Percentiles rank a stretch among this genome's conserved stretches.
These are phyloP conservation scores for Coemansia sp. DNA, from an alignment of 192 early-diverging fungal genomes.

Conservation along the genomic window DNA sequence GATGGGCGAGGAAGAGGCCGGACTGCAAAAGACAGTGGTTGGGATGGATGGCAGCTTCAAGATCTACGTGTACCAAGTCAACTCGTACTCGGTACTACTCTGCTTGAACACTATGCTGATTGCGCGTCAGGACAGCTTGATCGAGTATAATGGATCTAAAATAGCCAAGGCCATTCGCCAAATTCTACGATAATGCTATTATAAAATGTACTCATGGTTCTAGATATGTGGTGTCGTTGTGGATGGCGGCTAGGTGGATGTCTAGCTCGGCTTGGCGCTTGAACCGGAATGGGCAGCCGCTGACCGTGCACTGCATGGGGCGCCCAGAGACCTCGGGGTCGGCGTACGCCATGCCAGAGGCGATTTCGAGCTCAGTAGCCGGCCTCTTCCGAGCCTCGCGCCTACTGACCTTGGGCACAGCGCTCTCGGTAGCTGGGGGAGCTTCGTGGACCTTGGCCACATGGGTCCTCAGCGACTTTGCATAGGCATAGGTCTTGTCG, in stretches of 20 bases:
- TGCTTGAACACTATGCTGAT: conserved; percentile 29
- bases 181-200: conserved; percentile 15
- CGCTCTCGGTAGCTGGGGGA: background rate
- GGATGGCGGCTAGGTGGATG: conserved; percentile 29
- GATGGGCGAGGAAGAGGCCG: conserved; percentile 12
- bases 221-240: conserved; percentile 9
- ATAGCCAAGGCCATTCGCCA: conserved; percentile 49
- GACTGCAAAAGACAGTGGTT: conserved; percentile 25
- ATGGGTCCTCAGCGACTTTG: conserved; percentile 30
- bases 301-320: conserved; percentile 17
- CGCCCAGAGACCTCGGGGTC: conserved; percentile 41
- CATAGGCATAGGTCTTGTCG: conserved; percentile 28
- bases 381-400: background rate
- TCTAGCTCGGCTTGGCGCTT: conserved; percentile 35
- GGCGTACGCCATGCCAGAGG: conserved; percentile 45
- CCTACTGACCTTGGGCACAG: background rate
- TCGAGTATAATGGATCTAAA: conserved; percentile 49
- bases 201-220: background rate
- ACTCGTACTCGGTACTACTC: conserved; percentile 24
- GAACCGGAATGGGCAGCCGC: conserved; percentile 37
- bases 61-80: conserved; percentile 46
- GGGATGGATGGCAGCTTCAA: conserved; percentile 18
- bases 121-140: conserved; percentile 35
- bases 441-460: background rate
- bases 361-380: conserved; percentile 27